A percentile compares a stretch with the other conserved stretches of the same genome.
Conservation (phyloP, 345 rosid species). For the Hirschfeldia incana region DNA sequence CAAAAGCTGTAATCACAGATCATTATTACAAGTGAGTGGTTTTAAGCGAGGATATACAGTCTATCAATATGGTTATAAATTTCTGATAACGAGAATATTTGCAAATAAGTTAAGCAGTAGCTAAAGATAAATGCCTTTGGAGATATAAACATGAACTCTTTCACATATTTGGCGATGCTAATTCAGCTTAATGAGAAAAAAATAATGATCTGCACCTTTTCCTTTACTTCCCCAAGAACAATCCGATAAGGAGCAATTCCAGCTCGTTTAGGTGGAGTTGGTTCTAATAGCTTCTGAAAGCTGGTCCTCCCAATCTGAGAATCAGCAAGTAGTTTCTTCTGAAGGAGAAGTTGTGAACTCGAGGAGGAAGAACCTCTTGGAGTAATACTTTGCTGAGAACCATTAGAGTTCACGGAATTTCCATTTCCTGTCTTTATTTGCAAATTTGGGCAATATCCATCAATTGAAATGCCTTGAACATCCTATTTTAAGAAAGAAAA, state of each 20-base stretch:
- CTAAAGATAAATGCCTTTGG: slow-evolving; percentile 2
- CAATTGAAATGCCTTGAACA: slow-evolving; percentile 40
- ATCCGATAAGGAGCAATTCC: slow-evolving; percentile 91
- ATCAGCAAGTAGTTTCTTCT: slow-evolving; percentile 78
- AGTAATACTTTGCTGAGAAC: slow-evolving; percentile 42
- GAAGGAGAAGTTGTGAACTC: slow-evolving; percentile 50
- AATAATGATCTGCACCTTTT: slow-evolving; percentile 57
- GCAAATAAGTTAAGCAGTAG: background rate
- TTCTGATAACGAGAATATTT: background rate
- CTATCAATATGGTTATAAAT: background rate
- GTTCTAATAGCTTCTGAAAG: slow-evolving; percentile 95
- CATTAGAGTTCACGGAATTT: slow-evolving; percentile 46
- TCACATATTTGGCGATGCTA: background rate
- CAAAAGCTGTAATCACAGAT: slow-evolving; percentile 60
- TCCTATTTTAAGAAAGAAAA: slow-evolving; percentile 41
- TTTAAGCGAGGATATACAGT: background rate
- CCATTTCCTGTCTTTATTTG: slow-evolving; percentile 47
- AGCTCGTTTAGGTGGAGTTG: slow-evolving; percentile 73
- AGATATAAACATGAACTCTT: slow-evolving; percentile 2
- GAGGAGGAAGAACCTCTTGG: slow-evolving; percentile 44
- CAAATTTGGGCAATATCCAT: slow-evolving; percentile 31
- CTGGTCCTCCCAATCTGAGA: slow-evolving; percentile 83
- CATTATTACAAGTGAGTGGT: background rate
- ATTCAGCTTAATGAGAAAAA: slow-evolving; percentile 4
- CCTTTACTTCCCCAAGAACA: slow-evolving; percentile 91